phyloP scores from a whole-genome alignment of 2,329 filamentous ascomycete species.

The Triangularia setosa region DNA sequence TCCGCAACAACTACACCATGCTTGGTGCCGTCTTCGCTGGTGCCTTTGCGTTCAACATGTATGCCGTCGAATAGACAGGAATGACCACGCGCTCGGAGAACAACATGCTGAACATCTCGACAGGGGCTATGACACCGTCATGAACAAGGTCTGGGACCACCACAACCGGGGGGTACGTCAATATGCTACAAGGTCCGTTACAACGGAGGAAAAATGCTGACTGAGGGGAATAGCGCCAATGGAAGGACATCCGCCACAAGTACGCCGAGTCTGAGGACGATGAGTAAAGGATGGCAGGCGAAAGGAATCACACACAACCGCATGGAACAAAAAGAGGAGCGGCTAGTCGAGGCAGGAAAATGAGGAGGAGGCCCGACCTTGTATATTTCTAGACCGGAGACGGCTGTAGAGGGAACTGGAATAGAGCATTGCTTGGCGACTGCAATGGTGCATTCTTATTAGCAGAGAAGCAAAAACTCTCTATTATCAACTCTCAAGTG shows the following conservation, averaged over 20 bases:
- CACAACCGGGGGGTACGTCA: constrained; percentile 78
- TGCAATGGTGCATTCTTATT: background rate
- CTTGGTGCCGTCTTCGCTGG: constrained; percentile 78
- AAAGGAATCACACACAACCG: background rate
- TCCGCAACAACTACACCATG: constrained; percentile 86
- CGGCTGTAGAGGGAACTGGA: constrained; percentile 16
- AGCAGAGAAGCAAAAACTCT: background rate
- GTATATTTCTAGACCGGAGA: constrained; percentile 20
- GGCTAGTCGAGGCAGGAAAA: constrained; percentile 1
- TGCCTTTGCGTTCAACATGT: constrained; percentile 95
- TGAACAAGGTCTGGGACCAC: constrained; percentile 85
- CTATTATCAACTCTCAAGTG: background rate
- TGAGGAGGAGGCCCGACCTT: constrained; percentile 13
- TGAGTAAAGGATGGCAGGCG: constrained; percentile 46
- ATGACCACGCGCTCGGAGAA: constrained; percentile 4
- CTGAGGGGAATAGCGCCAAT: constrained; percentile 71
- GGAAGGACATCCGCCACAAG: constrained; percentile 96
- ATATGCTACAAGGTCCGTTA: background rate
- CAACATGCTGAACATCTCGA: constrained; percentile 21
- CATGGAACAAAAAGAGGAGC: constrained; percentile 1
- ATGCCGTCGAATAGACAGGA: constrained; percentile 39
- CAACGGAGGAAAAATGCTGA: constrained; percentile 29
- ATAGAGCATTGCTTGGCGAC: constrained; percentile 16
- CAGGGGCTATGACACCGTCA: constrained; percentile 77
- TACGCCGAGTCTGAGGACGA: constrained; percentile 71